These are phyloP conservation scores for Glarea lozoyensis DNA, from an alignment of 495 filamentous ascomycete species.

Conservation along the genomic window DNA sequence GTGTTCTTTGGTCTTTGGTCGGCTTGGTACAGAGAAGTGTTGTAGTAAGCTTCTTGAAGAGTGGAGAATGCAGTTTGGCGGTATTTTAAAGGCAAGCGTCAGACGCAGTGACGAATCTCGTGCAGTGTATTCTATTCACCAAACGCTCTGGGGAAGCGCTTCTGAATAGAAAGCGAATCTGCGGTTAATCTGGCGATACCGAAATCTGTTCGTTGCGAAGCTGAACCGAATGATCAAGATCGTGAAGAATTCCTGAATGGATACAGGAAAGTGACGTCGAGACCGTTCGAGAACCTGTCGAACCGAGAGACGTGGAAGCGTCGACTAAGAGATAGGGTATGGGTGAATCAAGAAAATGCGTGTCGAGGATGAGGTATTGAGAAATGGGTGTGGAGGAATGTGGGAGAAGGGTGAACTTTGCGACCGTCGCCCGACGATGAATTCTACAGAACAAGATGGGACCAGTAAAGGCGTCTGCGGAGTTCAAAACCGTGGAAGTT, in stretches of 20 bases:
- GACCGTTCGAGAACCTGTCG: too few species aligned
- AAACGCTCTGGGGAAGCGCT: too few species aligned
- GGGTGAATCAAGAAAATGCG: background rate
- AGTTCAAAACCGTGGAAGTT: slow-evolving; percentile 20
- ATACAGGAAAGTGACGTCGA: too few species aligned
- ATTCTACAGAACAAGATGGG: slow-evolving; percentile 16
- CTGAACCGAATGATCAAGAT: too few species aligned
- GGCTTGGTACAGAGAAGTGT: slow-evolving; percentile 29
- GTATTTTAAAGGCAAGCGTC: slow-evolving; percentile 21
- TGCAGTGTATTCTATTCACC: too few species aligned
- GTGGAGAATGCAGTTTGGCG: slow-evolving; percentile 60
- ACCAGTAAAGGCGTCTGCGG: slow-evolving; percentile 25
- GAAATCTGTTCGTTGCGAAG: too few species aligned
- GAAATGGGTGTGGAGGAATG: background rate
- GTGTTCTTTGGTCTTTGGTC: slow-evolving; percentile 27
- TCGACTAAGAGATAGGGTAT: too few species aligned
- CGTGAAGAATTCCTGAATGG: background rate
- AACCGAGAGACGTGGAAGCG: too few species aligned
- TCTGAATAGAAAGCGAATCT: too few species aligned
- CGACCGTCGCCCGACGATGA: slow-evolving; percentile 15
- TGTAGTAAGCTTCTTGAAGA: slow-evolving; percentile 43
- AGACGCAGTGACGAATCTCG: too few species aligned
- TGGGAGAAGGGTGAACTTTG: slow-evolving; percentile 5
- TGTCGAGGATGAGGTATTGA: background rate
- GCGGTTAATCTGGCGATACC: too few species aligned